Evolutionary conservation across 2,329 filamentous ascomycete genomes (phyloP), one percentile per base, ranked within the genome.

Genomic region (Microascus cirrosus): DNA sequence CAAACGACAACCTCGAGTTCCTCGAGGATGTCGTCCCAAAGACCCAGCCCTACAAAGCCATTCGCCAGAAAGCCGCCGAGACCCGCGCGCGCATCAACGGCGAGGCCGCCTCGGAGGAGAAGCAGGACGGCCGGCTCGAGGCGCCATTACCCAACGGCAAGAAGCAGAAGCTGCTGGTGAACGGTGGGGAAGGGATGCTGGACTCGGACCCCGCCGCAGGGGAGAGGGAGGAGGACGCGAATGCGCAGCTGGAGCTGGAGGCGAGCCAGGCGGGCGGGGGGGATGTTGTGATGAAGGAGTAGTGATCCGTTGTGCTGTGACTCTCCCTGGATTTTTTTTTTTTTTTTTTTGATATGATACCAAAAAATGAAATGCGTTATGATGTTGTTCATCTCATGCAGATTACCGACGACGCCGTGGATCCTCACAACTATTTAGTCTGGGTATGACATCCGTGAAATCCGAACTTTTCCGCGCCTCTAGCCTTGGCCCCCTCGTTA

Each of bases 1-100:
- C 90, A 68, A 85, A 91, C 61, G 94, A 97, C 71, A 95, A 95
- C 69, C 86, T 99, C 56, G 92, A 99, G 70, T 99, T 99, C 68
- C 82, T 99, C 15, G 81, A 88, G 61, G 94, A 99, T 71, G 83
- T 95, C 28, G 88, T 96, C 42, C 94, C 94, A 59, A 88, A 87
- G 69, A 96, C 92, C 1, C 82, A 86, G 6, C 85, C 89, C 18
- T 95, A 85, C 75, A 89, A 88, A 68, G 82, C 89, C 63, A 82
- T 88, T 73, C 93, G 91, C 74, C 84, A 84, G 52, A 66, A 82
- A 62, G 77, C 81, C 1, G 73, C 73, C 12, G 75, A 77, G 1
- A 77, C 73, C 3, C 77, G 80, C 54, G 74, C 77, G 24, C 71
- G 73, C 57, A 71, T 78, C 63, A 74, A 71, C 66, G 72, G 72